Evolutionary conservation across 352 stramenopile genomes (phyloP).

Genomic region (Phytophthora melonis): DNA sequence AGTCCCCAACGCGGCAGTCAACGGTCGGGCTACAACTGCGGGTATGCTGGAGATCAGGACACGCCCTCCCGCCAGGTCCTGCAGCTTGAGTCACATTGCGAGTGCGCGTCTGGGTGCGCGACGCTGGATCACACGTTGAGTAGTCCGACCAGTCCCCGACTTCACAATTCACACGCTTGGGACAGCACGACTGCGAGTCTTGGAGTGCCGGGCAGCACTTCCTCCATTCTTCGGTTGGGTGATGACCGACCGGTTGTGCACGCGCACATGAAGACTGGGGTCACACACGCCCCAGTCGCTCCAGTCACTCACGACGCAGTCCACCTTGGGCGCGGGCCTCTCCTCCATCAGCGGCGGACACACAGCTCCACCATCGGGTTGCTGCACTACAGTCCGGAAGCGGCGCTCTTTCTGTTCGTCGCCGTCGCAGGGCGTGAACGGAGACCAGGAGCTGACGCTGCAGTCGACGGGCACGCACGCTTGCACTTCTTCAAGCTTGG

Average conservation of each 20-base stretch:
- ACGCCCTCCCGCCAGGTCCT: constrained; percentile 48
- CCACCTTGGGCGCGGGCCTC: constrained; percentile 46
- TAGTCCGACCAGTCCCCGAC: constrained; percentile 61
- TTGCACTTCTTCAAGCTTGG: constrained; percentile 39
- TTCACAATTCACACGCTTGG: constrained; percentile 54
- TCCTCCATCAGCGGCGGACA: constrained; percentile 62
- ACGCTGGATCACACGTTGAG: constrained; percentile 48
- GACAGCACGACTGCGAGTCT: constrained; percentile 43
- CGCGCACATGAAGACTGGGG: constrained; percentile 22
- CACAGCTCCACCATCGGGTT: constrained; percentile 46
- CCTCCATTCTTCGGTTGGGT: constrained; percentile 38
- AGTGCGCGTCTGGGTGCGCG: constrained; percentile 57
- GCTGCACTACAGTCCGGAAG: constrained; percentile 49
- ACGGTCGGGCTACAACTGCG: constrained; percentile 49
- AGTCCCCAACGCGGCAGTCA: constrained; percentile 70
- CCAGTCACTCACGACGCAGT: constrained; percentile 56
- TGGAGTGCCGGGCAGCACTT: constrained; percentile 47
- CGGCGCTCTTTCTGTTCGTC: constrained; percentile 37
- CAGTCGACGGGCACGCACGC: constrained; percentile 55
- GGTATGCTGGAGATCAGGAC: constrained; percentile 45
- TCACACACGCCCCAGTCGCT: constrained; percentile 47
- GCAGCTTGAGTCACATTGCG: constrained; percentile 46
- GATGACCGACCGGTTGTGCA: constrained; percentile 45
- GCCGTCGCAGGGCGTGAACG: constrained; percentile 54
- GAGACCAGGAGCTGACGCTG: constrained; percentile 59